phyloP scores from a whole-genome alignment of 2,329 filamentous ascomycete genomes.

The Aspergillus ruber region DNA sequence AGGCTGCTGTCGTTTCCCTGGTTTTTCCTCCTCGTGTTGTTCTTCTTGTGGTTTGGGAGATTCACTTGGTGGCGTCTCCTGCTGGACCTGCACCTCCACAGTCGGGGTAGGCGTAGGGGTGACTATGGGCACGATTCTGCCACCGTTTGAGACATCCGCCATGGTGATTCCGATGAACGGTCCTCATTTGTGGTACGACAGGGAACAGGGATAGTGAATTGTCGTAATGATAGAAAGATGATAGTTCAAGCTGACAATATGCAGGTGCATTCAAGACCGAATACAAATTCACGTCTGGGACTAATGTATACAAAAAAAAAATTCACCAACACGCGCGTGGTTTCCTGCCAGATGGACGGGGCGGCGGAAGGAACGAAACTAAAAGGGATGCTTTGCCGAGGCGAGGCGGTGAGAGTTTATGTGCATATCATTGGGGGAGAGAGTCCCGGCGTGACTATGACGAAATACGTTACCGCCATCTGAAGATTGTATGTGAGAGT shows the following conservation, averaged over 20 bases:
- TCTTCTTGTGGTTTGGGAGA: slow-evolving; percentile 9
- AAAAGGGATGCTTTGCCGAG: slow-evolving; percentile 2
- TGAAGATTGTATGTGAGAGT: too few species aligned
- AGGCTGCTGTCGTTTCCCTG: background rate
- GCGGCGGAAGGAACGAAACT: slow-evolving; percentile 12
- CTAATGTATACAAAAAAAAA: background rate
- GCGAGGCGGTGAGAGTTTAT: slow-evolving; percentile 4
- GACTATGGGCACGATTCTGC: slow-evolving; percentile 40
- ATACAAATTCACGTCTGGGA: background rate
- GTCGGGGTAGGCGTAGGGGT: slow-evolving; percentile 15
- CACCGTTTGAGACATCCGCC: slow-evolving; percentile 32
- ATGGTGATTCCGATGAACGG: slow-evolving; percentile 31
- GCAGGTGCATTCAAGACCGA: too few species aligned
- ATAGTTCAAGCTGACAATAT: too few species aligned
- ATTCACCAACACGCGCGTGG: background rate
- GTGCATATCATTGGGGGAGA: background rate
- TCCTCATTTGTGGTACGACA: slow-evolving; percentile 27
- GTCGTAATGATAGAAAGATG: background rate
- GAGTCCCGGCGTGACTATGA: background rate
- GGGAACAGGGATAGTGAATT: background rate
- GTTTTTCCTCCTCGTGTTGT: too few species aligned
- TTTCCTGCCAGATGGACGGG: slow-evolving; percentile 3
- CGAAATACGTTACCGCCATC: background rate
- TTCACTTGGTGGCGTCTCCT: slow-evolving; percentile 5
- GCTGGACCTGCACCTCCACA: slow-evolving; percentile 9